phyloP scores from a whole-genome alignment of 306 rosid genomes.

The Phaseolus lunatus region DNA sequence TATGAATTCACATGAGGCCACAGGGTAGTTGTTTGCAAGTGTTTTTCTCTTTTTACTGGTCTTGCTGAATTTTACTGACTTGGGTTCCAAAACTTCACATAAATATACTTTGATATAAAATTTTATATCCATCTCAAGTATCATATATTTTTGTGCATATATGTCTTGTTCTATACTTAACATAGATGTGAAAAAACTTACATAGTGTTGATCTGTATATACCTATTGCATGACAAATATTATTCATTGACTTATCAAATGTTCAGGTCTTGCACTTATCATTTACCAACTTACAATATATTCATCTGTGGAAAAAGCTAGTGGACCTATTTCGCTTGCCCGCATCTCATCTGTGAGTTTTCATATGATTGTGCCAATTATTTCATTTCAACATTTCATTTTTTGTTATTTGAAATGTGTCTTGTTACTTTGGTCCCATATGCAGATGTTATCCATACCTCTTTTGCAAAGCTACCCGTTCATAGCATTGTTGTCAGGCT shows the following conservation, averaged over 20 bases:
- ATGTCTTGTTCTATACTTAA: too few species aligned
- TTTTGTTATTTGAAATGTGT: constrained; percentile 14
- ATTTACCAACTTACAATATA: too few species aligned
- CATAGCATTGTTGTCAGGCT: constrained; percentile 53
- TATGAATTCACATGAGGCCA: background rate
- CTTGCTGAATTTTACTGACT: background rate
- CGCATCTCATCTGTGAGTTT: constrained; percentile 67
- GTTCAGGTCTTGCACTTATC: too few species aligned
- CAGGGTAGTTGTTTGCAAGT: background rate
- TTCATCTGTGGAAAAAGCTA: constrained; percentile 45
- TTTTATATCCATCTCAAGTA: background rate
- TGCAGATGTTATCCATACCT: constrained; percentile 50
- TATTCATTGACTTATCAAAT: too few species aligned
- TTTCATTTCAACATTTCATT: constrained; percentile 14
- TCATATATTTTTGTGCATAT: too few species aligned
- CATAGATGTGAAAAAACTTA: background rate
- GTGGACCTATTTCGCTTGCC: constrained; percentile 58
- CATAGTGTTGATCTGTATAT: background rate
- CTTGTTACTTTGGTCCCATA: background rate
- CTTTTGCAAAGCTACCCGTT: constrained; percentile 57
- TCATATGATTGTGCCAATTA: constrained; percentile 3
- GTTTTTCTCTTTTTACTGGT: background rate
- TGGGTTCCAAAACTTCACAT: background rate
- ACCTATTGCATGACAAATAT: background rate
- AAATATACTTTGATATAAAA: background rate